Evolutionary conservation across 257 asterid genomes (phyloP), one percentile per base, ranked within the genome.

Genomic region (Gentiana straminea): DNA sequence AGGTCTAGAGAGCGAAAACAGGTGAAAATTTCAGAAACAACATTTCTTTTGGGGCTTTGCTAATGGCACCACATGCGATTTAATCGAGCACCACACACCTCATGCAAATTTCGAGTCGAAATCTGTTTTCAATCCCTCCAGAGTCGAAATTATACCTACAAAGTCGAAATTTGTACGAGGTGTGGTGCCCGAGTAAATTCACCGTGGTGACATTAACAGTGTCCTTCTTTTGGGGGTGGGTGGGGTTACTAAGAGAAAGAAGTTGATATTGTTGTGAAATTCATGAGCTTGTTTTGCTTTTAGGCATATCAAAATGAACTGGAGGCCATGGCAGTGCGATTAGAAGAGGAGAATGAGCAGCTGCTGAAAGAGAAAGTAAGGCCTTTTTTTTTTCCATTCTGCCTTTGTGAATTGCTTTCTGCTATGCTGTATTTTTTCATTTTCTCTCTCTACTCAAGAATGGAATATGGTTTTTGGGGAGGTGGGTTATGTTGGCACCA

Each of bases 1-100:
- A 82, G 98, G 75, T 91, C 98, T 24, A 81, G 98, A 65, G 98
- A 87, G 80, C 88, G 98, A 49, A 91, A 91, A 74, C 97, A 87
- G 98, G 98, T 86, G 51, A 69, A 53, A 33, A 34, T 64, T 55
- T 13, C 12, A 58, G 5, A 49, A 6, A 55, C 53, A 46, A 7
- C 37, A 35, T 50, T 33, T 48, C 8, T 13, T 58, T 37, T 24
- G 24, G 24, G 24, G 24, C 24, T 0, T 24, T 24, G 24, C 24
- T 24, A 24, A 24, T 24, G 24, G 24, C 24, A 24, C 24, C 24
- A 24, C 24, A 24, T 24, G 24, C 24, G 24, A 24, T 24, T 24
- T 24, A 24, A 24, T 24, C 24, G 24, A 24, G 24, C 24, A 24
- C 24, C 24, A 24, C 24, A 24, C 24, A 24, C 24, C 24, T 24